Percentiles rank a stretch among this genome's conserved stretches.
These are phyloP conservation scores for Hypoxylon sp. DNA, from an alignment of 2,329 filamentous ascomycete species.

Conservation along the genomic window DNA sequence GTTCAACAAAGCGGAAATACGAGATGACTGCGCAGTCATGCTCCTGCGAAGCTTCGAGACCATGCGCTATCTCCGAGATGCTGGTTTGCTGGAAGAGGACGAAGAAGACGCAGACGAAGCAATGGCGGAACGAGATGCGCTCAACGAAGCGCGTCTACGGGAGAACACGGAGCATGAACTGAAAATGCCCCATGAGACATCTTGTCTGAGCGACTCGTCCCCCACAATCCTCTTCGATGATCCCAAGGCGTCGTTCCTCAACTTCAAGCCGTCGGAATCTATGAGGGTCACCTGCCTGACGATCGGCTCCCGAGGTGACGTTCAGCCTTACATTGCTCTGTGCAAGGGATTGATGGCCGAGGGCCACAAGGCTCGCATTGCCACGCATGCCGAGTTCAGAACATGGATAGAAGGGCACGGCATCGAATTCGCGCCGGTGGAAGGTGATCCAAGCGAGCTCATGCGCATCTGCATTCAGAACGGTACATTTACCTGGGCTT, in stretches of 20 bases:
- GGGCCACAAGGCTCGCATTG: conserved; percentile 86
- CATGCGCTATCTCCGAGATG: conserved; percentile 73
- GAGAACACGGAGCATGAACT: conserved; percentile 61
- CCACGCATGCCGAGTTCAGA: conserved; percentile 90
- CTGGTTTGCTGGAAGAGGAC: conserved; percentile 72
- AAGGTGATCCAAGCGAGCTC: conserved; percentile 89
- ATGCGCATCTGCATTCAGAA: conserved; percentile 97
- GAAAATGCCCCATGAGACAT: conserved; percentile 55
- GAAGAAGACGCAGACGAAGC: conserved; percentile 76
- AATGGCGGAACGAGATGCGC: conserved; percentile 79
- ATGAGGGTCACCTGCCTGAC: conserved; percentile 91
- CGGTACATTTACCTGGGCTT: conserved; percentile 94
- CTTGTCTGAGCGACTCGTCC: conserved; percentile 59
- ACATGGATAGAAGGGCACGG: conserved; percentile 91
- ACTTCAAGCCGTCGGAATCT: conserved; percentile 84
- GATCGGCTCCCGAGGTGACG: conserved; percentile 93
- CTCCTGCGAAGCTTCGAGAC: conserved; percentile 79
- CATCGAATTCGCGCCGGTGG: conserved; percentile 88
- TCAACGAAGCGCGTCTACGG: conserved; percentile 74
- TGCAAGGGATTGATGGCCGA: conserved; percentile 90
- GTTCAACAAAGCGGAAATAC: conserved; percentile 76
- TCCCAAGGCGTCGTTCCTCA: conserved; percentile 83
- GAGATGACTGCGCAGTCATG: conserved; percentile 89
- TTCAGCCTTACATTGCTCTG: conserved; percentile 96
- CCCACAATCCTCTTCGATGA: conserved; percentile 90